phyloP scores from a whole-genome alignment of 2,329 filamentous ascomycete species.

The Calonectria fujianensis region DNA sequence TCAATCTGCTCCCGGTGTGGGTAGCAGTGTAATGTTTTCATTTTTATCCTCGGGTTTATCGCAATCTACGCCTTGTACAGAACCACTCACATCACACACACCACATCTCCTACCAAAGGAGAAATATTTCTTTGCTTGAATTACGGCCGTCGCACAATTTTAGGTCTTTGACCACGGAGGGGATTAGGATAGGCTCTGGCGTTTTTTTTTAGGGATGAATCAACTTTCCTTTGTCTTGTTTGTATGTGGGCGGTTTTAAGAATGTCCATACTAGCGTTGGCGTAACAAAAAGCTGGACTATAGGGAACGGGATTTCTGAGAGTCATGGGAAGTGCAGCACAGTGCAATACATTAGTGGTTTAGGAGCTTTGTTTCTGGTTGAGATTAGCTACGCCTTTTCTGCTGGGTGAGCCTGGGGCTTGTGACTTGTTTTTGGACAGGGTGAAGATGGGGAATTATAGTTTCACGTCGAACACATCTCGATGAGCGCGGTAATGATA shows the following conservation, averaged over 20 bases:
- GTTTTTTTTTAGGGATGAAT: conserved; percentile 39
- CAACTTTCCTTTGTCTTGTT: conserved; percentile 42
- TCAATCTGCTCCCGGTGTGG: conserved; percentile 17
- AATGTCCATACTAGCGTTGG: conserved; percentile 57
- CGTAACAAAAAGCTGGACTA: conserved; percentile 55
- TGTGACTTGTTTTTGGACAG: neutral
- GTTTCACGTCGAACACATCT: conserved; percentile 40
- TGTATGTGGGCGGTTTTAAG: conserved; percentile 45
- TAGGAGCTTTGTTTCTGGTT: conserved; percentile 21
- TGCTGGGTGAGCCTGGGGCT: neutral
- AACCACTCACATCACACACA: conserved; percentile 42
- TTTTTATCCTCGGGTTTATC: conserved; percentile 38
- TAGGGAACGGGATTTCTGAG: conserved; percentile 37
- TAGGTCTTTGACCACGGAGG: conserved; percentile 42
- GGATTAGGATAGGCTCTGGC: conserved; percentile 45
- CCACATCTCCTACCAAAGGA: conserved; percentile 30
- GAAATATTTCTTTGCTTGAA: conserved; percentile 38
- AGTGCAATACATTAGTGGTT: conserved; percentile 32
- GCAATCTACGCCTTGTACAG: conserved; percentile 54
- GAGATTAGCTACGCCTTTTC: neutral
- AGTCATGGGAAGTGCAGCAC: conserved; percentile 41
- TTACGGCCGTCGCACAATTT: conserved; percentile 38
- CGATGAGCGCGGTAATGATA: conserved; percentile 51
- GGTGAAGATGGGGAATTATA: neutral
- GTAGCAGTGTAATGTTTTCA: conserved; percentile 46